Evolutionary conservation across 345 rosid genomes (phyloP).

Genomic region (Salix arbutifolia): DNA sequence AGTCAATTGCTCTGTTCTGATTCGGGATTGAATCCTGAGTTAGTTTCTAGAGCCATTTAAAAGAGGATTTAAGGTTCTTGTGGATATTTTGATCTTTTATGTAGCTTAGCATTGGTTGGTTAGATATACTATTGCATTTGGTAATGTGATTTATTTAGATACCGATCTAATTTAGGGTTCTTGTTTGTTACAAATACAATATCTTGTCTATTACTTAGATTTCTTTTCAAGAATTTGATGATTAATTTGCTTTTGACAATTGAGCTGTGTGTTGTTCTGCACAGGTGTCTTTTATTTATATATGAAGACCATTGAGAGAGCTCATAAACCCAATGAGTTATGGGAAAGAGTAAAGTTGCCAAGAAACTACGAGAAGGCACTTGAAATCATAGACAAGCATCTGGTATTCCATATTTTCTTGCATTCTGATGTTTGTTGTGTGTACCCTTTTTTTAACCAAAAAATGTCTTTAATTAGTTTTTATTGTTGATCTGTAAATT

Average conservation of each 20-base stretch:
- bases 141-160: neutral
- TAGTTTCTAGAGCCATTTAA: neutral
- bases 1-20: neutral
- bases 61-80: neutral
- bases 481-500: neutral
- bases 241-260: neutral
- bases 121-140: neutral
- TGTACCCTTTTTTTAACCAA: neutral
- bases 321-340: constrained; percentile 77
- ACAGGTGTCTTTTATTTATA: constrained; percentile 87
- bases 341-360: constrained; percentile 95
- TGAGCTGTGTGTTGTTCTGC: neutral
- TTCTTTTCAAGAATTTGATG: neutral
- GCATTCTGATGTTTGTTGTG: neutral
- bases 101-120: neutral
- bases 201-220: neutral
- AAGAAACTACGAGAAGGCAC: constrained; percentile 81
- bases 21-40: neutral
- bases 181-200: neutral
- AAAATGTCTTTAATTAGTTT: neutral
- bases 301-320: constrained; percentile 96
- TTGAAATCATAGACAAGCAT: constrained; percentile 83
- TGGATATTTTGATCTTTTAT: neutral
- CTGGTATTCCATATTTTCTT: constrained; percentile 44
- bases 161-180: neutral